Evolutionary conservation across 768 basidiomycete species (phyloP).

Genomic region (Ramaria rubella): DNA sequence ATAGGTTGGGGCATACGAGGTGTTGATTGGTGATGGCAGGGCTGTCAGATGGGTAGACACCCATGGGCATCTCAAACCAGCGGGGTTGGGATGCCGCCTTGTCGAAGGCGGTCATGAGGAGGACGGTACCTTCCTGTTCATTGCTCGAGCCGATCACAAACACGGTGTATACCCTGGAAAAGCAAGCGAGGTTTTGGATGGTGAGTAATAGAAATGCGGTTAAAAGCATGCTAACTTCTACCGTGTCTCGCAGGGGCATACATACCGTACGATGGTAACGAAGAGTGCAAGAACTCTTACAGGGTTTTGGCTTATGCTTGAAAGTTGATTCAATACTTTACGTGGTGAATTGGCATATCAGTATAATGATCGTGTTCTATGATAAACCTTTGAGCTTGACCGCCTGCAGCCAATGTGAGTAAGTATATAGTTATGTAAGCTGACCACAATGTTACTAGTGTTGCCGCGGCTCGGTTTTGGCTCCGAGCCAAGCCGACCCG

Average conservation of each 20-base stretch:
- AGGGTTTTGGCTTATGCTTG: conserved; percentile 4
- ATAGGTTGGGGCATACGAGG: conserved; percentile 59
- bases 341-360: too few relatives aligned
- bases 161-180: conserved; percentile 59
- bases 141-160: conserved; percentile 52
- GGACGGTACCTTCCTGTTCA: conserved; percentile 52
- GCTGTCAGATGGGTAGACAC: conserved; percentile 53
- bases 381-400: too few relatives aligned
- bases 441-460: too few relatives aligned
- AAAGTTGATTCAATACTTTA: too few relatives aligned
- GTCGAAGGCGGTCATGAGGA: conserved; percentile 66
- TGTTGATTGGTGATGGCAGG: conserved; percentile 57
- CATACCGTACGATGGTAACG: conserved; percentile 5
- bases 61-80: conserved; percentile 40
- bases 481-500: too few relatives aligned
- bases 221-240: too few relatives aligned
- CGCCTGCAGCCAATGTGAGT: too few relatives aligned
- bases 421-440: too few relatives aligned
- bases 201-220: conserved; percentile 22
- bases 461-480: too few relatives aligned
- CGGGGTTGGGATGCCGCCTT: conserved; percentile 39
- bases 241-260: background rate
- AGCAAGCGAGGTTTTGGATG: conserved; percentile 46
- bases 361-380: too few relatives aligned
- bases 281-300: conserved; percentile 1